Evolutionary conservation across 2,329 filamentous ascomycete genomes (phyloP).

Genomic region (Dichotomopilus funicola): DNA sequence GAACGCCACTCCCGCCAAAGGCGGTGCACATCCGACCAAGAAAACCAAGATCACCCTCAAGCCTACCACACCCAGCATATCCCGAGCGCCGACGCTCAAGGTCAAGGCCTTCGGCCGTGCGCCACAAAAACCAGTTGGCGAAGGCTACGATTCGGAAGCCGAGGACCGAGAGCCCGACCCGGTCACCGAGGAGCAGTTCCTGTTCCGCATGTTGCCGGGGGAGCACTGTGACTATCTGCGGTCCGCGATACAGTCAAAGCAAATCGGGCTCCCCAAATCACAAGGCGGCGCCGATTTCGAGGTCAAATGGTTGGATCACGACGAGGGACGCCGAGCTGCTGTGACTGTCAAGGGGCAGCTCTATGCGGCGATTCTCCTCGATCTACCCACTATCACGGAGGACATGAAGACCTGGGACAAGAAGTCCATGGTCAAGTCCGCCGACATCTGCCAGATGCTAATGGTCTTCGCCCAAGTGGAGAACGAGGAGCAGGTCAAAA

Average conservation of each 20-base stretch:
- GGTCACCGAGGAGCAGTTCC: slow-evolving; percentile 79
- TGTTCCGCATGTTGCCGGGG: slow-evolving; percentile 82
- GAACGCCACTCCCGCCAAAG: slow-evolving; percentile 27
- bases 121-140: slow-evolving; percentile 65
- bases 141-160: slow-evolving; percentile 94
- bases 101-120: slow-evolving; percentile 50
- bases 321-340: slow-evolving; percentile 65
- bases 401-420: slow-evolving; percentile 92
- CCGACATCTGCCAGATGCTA: slow-evolving; percentile 85
- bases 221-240: slow-evolving; percentile 79
- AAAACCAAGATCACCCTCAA: slow-evolving; percentile 49
- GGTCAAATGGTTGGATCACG: slow-evolving; percentile 67
- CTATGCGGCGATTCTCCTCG: slow-evolving; percentile 74
- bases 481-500: slow-evolving; percentile 59
- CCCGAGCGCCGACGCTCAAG: slow-evolving; percentile 37
- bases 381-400: slow-evolving; percentile 80
- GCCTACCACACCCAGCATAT: slow-evolving; percentile 24
- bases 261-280: slow-evolving; percentile 59
- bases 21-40: slow-evolving; percentile 33
- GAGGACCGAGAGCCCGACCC: slow-evolving; percentile 86
- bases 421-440: slow-evolving; percentile 80
- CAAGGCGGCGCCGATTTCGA: slow-evolving; percentile 69
- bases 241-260: not conserved
- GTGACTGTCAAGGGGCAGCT: slow-evolving; percentile 61
- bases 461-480: slow-evolving; percentile 65